These are phyloP conservation scores for Hymenoscyphus albidus DNA, from an alignment of 2,329 filamentous ascomycete genomes.

Conservation along the genomic window DNA sequence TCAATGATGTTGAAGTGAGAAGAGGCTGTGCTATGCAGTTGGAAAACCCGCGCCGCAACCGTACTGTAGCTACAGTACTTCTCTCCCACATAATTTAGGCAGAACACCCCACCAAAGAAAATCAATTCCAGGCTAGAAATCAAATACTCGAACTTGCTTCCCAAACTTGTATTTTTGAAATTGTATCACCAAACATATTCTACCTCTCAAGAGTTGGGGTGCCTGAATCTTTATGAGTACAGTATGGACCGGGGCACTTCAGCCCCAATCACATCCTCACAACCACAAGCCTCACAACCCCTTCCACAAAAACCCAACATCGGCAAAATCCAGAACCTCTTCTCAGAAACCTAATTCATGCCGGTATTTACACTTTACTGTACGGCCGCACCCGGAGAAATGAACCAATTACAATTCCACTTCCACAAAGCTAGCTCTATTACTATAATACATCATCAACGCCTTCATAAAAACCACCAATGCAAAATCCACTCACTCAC, in stretches of 20 bases:
- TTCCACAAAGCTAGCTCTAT: no score
- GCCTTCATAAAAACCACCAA: no score
- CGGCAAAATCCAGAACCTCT: not conserved
- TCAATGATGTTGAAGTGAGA: not conserved
- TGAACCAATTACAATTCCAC: not conserved
- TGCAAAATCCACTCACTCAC: no score
- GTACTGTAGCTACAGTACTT: not conserved
- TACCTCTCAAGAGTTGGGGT: not conserved
- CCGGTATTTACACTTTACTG: not conserved
- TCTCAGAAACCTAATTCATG: no score
- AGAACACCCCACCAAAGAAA: not conserved
- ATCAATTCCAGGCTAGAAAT: not conserved
- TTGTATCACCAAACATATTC: not conserved
- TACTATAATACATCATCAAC: no score
- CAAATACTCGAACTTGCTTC: not conserved
- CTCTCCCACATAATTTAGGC: not conserved
- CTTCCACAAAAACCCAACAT: not conserved
- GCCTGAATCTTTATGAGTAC: not conserved
- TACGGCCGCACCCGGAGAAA: not conserved
- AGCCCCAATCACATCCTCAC: not conserved
- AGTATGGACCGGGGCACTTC: not conserved
- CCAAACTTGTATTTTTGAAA: not conserved
- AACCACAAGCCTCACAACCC: not conserved
- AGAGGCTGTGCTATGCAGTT: conserved; percentile 1
- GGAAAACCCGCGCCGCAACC: not conserved